A percentile compares a stretch with the other conserved stretches of the same genome.
phyloP scores from a whole-genome alignment of 495 filamentous ascomycete species.

The Annulohypoxylon stygium region DNA sequence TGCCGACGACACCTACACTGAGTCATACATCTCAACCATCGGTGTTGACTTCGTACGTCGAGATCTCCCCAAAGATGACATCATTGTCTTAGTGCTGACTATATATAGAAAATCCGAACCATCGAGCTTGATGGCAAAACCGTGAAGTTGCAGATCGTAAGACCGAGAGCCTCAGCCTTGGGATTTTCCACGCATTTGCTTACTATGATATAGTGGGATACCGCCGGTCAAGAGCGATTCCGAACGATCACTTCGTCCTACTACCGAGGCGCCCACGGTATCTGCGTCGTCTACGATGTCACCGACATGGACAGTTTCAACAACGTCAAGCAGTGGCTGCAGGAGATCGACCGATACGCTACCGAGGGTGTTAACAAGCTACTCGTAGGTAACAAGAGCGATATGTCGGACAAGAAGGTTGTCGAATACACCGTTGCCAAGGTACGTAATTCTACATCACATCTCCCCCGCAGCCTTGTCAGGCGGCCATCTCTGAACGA shows the following conservation, averaged over 20 bases:
- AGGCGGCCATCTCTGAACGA: constrained; percentile 27
- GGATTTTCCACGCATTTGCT: constrained; percentile 23
- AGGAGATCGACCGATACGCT: constrained; percentile 98
- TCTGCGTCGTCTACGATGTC: constrained; percentile 99
- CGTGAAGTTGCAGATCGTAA: constrained; percentile 98
- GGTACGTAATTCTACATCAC: constrained; percentile 65
- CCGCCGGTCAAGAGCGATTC: constrained; percentile 98
- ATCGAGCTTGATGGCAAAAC: constrained; percentile 99
- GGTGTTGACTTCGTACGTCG: constrained; percentile 95
- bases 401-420: constrained; percentile 99
- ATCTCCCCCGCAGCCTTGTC: constrained; percentile 2
- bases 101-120: constrained; percentile 94
- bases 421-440: constrained; percentile 99
- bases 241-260: constrained; percentile 99
- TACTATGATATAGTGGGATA: constrained; percentile 83
- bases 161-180: constrained; percentile 46
- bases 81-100: constrained; percentile 41
- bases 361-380: constrained; percentile 99
- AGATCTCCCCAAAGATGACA: neutral
- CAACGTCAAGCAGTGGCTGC: constrained; percentile 99
- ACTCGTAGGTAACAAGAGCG: constrained; percentile 98
- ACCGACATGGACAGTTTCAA: constrained; percentile 99
- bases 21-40: constrained; percentile 99
- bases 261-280: constrained; percentile 97
- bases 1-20: constrained; percentile 99